Evolutionary conservation across 768 basidiomycete genomes (phyloP).

Genomic region (Termitomyces sp.): DNA sequence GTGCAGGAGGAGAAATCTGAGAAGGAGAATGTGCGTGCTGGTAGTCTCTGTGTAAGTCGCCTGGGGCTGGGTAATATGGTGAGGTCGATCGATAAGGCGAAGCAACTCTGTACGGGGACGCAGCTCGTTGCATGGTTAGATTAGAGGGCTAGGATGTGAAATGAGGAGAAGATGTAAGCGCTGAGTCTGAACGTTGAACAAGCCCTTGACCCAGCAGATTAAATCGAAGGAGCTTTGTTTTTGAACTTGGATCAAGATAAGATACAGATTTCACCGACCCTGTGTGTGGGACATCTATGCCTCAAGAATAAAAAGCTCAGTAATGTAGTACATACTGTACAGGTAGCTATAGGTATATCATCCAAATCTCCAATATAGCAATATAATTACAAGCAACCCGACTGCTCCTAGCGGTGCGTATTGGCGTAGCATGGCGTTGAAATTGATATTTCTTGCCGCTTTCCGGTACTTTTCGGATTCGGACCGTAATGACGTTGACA

Average conservation of each 20-base stretch:
- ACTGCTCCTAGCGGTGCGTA: slow-evolving; percentile 92
- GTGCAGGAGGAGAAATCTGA: slow-evolving; percentile 15
- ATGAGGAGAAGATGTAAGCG: background rate
- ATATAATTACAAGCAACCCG: slow-evolving; percentile 70
- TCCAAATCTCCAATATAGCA: slow-evolving; percentile 77
- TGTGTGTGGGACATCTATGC: slow-evolving; percentile 5
- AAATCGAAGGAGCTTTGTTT: background rate
- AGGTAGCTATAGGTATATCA: slow-evolving; percentile 32
- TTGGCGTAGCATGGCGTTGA: slow-evolving; percentile 91
- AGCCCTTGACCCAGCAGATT: slow-evolving; percentile 7
- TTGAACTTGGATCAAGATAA: slow-evolving; percentile 14
- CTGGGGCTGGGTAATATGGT: slow-evolving; percentile 20
- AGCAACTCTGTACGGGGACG: slow-evolving; percentile 25
- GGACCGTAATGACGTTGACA: slow-evolving; percentile 89
- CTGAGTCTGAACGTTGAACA: background rate
- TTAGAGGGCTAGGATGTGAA: background rate
- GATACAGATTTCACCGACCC: slow-evolving; percentile 7
- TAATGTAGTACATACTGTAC: slow-evolving; percentile 9
- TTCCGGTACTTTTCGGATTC: slow-evolving; percentile 98
- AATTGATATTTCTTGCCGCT: slow-evolving; percentile 91
- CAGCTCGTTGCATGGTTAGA: slow-evolving; percentile 11
- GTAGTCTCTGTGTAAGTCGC: slow-evolving; percentile 10
- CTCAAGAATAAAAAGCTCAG: slow-evolving; percentile 1
- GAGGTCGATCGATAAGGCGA: slow-evolving; percentile 32
- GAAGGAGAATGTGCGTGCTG: slow-evolving; percentile 13